Evolutionary conservation across 2,329 filamentous ascomycete genomes (phyloP).

Genomic region (Aspergillus pseudoviridinutans): DNA sequence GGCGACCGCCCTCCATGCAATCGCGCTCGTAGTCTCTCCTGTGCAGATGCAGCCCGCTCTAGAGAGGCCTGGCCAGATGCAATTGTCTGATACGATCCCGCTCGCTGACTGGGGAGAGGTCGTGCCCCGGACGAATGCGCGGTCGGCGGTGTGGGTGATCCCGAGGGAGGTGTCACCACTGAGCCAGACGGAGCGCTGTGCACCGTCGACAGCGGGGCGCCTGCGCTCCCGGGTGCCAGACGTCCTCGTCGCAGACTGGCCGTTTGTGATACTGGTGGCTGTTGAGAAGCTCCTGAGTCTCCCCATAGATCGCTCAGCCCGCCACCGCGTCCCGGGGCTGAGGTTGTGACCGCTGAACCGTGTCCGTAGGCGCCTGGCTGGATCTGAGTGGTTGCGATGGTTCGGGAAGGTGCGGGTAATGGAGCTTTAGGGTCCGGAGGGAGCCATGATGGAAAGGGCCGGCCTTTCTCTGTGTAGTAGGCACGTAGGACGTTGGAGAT

Average conservation of each 20-base stretch:
- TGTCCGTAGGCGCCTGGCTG: conserved; percentile 38
- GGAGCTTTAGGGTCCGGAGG: conserved; percentile 81
- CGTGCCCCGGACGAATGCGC: conserved; percentile 41
- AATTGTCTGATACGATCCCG: conserved; percentile 68
- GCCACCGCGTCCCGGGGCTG: conserved; percentile 32
- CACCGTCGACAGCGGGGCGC: conserved; percentile 17
- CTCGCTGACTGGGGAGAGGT: conserved; percentile 67
- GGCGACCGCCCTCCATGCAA: conserved; percentile 57
- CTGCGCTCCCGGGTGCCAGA: conserved; percentile 16
- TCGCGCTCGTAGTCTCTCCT: conserved; percentile 76
- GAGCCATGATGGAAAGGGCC: conserved; percentile 78
- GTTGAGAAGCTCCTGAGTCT: conserved; percentile 34
- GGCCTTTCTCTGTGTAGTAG: conserved; percentile 88
- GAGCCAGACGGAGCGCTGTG: conserved; percentile 22
- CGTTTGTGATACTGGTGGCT: conserved; percentile 31
- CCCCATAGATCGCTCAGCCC: conserved; percentile 58
- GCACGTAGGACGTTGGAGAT: conserved; percentile 87
- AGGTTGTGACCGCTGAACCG: conserved; percentile 25
- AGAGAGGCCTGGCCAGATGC: conserved; percentile 31
- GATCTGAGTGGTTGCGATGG: conserved; percentile 51
- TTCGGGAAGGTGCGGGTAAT: conserved; percentile 46
- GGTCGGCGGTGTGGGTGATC: conserved; percentile 21
- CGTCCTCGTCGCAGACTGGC: conserved; percentile 37
- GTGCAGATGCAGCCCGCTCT: conserved; percentile 49
- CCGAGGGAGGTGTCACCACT: conserved; percentile 20